Evolutionary conservation across 768 basidiomycete genomes (phyloP), one percentile per base, ranked within the genome.

Genomic region (Cubamyces lactineus): DNA sequence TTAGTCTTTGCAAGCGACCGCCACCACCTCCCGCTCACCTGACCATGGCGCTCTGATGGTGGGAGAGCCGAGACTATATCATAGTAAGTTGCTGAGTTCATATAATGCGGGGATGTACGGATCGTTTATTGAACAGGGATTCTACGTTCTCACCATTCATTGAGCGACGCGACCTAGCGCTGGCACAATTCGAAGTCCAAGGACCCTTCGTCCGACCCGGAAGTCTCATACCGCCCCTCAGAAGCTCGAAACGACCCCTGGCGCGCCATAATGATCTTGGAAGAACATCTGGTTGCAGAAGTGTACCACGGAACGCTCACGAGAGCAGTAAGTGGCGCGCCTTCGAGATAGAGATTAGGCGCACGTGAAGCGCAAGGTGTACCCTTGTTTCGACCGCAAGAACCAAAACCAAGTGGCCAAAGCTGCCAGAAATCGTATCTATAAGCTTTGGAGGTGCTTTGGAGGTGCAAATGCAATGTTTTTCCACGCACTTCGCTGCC

Each of bases 1-100:
- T 63, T 63, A 49, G 62, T 63, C 42, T 28, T 42, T 17, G 38
- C 28, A 57, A 53, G 51, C 53, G 46, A 62, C 53, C 28, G 39
- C 47, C 43, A 54, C 24, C 52, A 17, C 19, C n/a, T 19, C 8
- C 24, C 9, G 57, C 57, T 19, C 41, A 52, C 13, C n/a, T 52
- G 41, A 51, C 43, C 15, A 34, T 34, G 34, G 34, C 34, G 34
- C 34, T 34, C 34, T 34, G 34, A 34, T 34, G 34, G 34, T 11
- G 11, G 34, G 34, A 34, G 34, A 34, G 34, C 34, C 34, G 34
- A 34, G 34, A 34, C 5, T 9, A 34, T 9, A 34, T 34, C 34
- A 34, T 34, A 34, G 34, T 34, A 34, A 34, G 34, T 34, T 34
- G 34, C 34, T 34, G 34, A 34, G 34, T 34, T 34, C 34, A 1